phyloP scores from a whole-genome alignment of 768 basidiomycete species.

The Punctularia strigosozonata region DNA sequence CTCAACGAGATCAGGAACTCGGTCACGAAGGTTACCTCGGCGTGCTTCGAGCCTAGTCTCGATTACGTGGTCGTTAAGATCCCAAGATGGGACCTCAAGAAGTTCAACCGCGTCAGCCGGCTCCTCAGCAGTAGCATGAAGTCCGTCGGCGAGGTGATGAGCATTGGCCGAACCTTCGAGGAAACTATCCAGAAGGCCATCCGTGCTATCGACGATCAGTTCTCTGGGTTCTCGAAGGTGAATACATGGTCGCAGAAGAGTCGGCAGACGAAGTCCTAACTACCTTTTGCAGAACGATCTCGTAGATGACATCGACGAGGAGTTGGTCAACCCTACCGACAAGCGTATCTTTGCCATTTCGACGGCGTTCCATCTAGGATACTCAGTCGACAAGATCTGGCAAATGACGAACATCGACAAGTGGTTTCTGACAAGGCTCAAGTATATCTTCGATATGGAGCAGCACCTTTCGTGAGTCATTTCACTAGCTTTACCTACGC shows the following conservation, averaged over 20 bases:
- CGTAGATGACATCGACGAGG: constrained; percentile 86
- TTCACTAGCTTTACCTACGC: neutral
- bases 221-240: constrained; percentile 84
- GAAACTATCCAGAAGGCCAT: constrained; percentile 99
- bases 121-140: constrained; percentile 95
- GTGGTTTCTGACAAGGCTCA: constrained; percentile 91
- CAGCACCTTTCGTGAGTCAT: constrained; percentile 50
- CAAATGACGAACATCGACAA: constrained; percentile 97
- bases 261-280: too few relatives aligned
- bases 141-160: constrained; percentile 99
- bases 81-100: constrained; percentile 97
- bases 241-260: constrained; percentile 11
- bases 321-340: constrained; percentile 90
- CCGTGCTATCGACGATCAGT: constrained; percentile 90
- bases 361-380: constrained; percentile 84
- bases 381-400: constrained; percentile 93
- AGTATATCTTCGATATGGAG: constrained; percentile 79
- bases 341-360: constrained; percentile 96
- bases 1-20: constrained; percentile 97
- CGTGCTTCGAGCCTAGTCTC: constrained; percentile 96
- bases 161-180: constrained; percentile 95
- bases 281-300: constrained; percentile 54
- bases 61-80: constrained; percentile 99
- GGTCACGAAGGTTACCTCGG: constrained; percentile 91
- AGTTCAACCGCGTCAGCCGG: constrained; percentile 90